Percentiles rank a stretch among this genome's conserved stretches.
Conservation (phyloP, 1,139 yeast genomes). For the Saccharomyces uvarum region DNA sequence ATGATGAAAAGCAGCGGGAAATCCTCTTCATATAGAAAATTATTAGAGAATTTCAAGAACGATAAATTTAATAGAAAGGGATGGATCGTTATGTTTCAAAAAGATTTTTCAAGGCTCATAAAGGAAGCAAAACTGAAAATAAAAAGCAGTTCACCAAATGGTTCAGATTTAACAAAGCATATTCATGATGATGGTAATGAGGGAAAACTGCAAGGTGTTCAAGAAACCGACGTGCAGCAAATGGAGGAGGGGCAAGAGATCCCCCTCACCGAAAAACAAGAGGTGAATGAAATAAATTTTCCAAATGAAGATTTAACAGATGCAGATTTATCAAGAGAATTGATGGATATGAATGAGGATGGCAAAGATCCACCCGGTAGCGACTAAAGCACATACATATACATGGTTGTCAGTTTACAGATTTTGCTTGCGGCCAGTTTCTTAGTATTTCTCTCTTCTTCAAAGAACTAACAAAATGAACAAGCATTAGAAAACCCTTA, state of each 20-base stretch:
- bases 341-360: conserved; percentile 1
- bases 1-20: conserved; percentile 19
- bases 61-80: conserved; percentile 37
- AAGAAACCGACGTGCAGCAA: background rate
- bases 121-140: conserved; percentile 40
- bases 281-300: background rate
- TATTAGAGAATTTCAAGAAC: conserved; percentile 23
- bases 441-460: background rate
- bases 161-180: conserved; percentile 1
- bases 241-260: background rate
- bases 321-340: conserved; percentile 7
- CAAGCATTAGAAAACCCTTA: background rate
- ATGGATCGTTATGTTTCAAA: conserved; percentile 46
- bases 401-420: background rate
- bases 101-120: conserved; percentile 48
- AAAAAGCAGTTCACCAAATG: conserved; percentile 4
- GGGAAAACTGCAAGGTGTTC: background rate
- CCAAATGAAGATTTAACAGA: conserved; percentile 5
- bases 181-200: background rate
- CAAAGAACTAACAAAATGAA: background rate
- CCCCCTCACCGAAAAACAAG: background rate
- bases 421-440: background rate
- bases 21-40: conserved; percentile 14
- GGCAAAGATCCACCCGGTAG: background rate
- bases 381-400: background rate